These are phyloP conservation scores for Asterophora lycoperdoides DNA, from an alignment of 768 basidiomycete genomes.

Conservation along the genomic window DNA sequence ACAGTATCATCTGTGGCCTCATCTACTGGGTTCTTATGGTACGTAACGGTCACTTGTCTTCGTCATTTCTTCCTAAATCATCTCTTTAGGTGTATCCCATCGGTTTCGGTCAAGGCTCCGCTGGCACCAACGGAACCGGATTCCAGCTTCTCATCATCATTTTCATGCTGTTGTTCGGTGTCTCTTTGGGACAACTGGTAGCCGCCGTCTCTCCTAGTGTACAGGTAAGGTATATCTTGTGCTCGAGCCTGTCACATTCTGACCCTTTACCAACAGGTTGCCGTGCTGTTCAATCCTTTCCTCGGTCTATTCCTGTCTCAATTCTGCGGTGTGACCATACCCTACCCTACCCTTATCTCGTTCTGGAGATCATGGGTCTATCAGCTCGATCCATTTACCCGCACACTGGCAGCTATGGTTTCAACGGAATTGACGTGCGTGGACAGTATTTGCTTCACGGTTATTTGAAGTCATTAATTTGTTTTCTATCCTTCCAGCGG, in stretches of 20 bases:
- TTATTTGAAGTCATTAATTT: constrained; percentile 9
- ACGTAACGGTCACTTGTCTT: constrained; percentile 10
- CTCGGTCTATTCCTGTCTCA: constrained; percentile 56
- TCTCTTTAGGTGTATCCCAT: constrained; percentile 54
- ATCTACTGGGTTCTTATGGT: constrained; percentile 79
- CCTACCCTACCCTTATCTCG: constrained; percentile 52
- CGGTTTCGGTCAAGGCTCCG: constrained; percentile 58
- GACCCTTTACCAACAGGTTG: constrained; percentile 40
- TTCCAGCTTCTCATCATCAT: constrained; percentile 69
- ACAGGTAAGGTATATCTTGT: constrained; percentile 36
- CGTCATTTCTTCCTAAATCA: not conserved
- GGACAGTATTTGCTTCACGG: not conserved
- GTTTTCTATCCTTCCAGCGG: constrained; percentile 37
- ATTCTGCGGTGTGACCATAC: constrained; percentile 82
- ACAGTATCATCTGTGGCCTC: constrained; percentile 62
- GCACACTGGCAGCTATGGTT: constrained; percentile 66
- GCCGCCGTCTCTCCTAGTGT: constrained; percentile 75
- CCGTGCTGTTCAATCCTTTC: constrained; percentile 80
- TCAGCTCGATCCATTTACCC: constrained; percentile 65
- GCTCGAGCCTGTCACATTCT: constrained; percentile 22
- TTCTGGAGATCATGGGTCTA: constrained; percentile 85
- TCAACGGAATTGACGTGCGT: constrained; percentile 71
- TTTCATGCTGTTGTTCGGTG: constrained; percentile 61
- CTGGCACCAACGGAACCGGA: constrained; percentile 59
- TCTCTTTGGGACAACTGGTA: constrained; percentile 70